phyloP scores from a whole-genome alignment of 306 rosid species.

The Begonia loranthoides region DNA sequence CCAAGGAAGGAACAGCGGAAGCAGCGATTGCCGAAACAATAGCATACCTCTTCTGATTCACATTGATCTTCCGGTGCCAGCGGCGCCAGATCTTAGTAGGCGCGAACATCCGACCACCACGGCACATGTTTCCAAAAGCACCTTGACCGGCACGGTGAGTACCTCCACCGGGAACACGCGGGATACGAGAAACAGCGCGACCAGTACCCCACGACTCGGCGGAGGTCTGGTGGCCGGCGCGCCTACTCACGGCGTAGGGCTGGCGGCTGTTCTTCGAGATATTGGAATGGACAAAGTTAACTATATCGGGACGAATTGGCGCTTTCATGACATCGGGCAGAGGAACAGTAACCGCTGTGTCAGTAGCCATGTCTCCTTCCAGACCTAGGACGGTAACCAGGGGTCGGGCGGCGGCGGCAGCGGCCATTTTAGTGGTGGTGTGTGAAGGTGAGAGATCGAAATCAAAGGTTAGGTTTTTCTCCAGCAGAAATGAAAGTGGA shows the following conservation, averaged over 20 bases:
- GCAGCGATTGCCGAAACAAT: slow-evolving; percentile 86
- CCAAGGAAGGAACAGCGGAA: slow-evolving; percentile 58
- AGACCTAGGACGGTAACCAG: slow-evolving; percentile 57
- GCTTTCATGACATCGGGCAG: slow-evolving; percentile 69
- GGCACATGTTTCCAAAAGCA: slow-evolving; percentile 91
- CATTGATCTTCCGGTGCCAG: slow-evolving; percentile 78
- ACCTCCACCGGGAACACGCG: slow-evolving; percentile 87
- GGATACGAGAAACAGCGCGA: slow-evolving; percentile 85
- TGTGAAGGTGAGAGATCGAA: neutral
- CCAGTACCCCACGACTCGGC: slow-evolving; percentile 95
- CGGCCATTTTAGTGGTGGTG: slow-evolving; percentile 30
- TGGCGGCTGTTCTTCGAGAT: slow-evolving; percentile 62
- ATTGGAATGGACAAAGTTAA: slow-evolving; percentile 53
- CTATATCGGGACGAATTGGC: slow-evolving; percentile 66
- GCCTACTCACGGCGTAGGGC: slow-evolving; percentile 62
- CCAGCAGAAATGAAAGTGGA: neutral
- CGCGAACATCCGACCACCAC: slow-evolving; percentile 89
- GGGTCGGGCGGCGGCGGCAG: slow-evolving; percentile 63
- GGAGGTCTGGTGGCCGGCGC: slow-evolving; percentile 81
- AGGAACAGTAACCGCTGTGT: slow-evolving; percentile 23
- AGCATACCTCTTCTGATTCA: slow-evolving; percentile 71
- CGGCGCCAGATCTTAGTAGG: slow-evolving; percentile 96
- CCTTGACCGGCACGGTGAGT: slow-evolving; percentile 91
- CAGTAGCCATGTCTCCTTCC: slow-evolving; percentile 71
- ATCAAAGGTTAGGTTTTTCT: slow-evolving; percentile 22